These are phyloP conservation scores for Peribolospora baueri DNA, from an alignment of 768 basidiomycete species.

Conservation along the genomic window DNA sequence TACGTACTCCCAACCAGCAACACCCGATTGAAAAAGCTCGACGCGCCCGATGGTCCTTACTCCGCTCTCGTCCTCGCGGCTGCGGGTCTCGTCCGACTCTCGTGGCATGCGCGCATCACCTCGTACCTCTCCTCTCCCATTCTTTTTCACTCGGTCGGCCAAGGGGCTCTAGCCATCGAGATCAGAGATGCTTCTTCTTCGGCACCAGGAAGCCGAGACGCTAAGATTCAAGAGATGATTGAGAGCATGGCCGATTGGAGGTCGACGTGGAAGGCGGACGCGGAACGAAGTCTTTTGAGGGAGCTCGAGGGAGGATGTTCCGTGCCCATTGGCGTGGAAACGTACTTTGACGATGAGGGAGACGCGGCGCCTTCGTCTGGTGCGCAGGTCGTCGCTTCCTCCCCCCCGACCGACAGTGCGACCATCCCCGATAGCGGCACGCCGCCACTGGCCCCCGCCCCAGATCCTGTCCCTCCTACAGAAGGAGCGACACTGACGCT, in stretches of 20 bases:
- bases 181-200: conserved; percentile 20
- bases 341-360: conserved; percentile 10
- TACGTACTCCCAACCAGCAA: conserved; percentile 28
- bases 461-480: neutral
- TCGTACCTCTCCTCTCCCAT: conserved; percentile 46
- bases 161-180: conserved; percentile 77
- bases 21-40: conserved; percentile 74
- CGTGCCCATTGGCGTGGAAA: conserved; percentile 71
- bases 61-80: conserved; percentile 77
- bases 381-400: neutral
- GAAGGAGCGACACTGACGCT: conserved; percentile 28
- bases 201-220: conserved; percentile 15
- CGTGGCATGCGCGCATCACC: conserved; percentile 45
- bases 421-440: neutral
- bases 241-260: conserved; percentile 44
- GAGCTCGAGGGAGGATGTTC: conserved; percentile 90
- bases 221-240: conserved; percentile 36
- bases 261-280: conserved; percentile 50
- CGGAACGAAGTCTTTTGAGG: conserved; percentile 70
- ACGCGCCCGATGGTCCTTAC: conserved; percentile 53
- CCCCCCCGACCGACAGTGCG: neutral
- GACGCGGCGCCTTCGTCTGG: neutral
- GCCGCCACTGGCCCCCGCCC: neutral
- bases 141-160: conserved; percentile 71
- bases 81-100: conserved; percentile 55